A percentile compares a stretch with the other conserved stretches of the same genome.
Conservation (phyloP, 2,329 filamentous ascomycete species). For the Claviceps pusilla region DNA sequence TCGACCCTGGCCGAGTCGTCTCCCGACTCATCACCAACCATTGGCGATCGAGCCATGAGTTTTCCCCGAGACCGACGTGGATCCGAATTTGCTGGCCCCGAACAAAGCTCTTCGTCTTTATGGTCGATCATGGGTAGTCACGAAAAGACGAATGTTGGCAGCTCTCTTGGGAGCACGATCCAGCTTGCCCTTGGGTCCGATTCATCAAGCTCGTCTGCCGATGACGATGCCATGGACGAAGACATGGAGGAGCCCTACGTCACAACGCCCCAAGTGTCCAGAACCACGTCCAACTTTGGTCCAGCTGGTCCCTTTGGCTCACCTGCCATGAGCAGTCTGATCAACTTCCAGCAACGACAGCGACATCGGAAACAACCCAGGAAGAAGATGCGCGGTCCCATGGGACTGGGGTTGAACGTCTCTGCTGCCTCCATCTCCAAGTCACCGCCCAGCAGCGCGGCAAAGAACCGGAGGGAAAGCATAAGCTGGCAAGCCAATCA, state of each 20-base stretch:
- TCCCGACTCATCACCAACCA: constrained; percentile 78
- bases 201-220: constrained; percentile 58
- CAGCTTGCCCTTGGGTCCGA: constrained; percentile 55
- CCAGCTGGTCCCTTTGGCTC: constrained; percentile 46
- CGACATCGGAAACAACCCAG: constrained; percentile 54
- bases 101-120: constrained; percentile 54
- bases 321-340: constrained; percentile 58
- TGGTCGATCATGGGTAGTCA: constrained; percentile 58
- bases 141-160: constrained; percentile 59
- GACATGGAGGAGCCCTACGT: constrained; percentile 68
- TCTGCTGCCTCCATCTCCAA: constrained; percentile 39
- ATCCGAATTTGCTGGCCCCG: constrained; percentile 32
- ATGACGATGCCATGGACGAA: constrained; percentile 56
- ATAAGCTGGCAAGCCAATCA: constrained; percentile 84
- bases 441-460: constrained; percentile 50
- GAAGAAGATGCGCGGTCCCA: constrained; percentile 34
- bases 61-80: constrained; percentile 36
- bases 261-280: constrained; percentile 65
- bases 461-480: constrained; percentile 61
- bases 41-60: constrained; percentile 51
- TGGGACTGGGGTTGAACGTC: constrained; percentile 36
- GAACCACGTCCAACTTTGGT: constrained; percentile 33
- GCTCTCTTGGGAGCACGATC: constrained; percentile 56
- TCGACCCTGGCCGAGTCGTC: constrained; percentile 84
- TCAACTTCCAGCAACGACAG: constrained; percentile 71